These are phyloP conservation scores for Harringtonia aguacate DNA, from an alignment of 2,329 filamentous ascomycete species.

Conservation along the genomic window DNA sequence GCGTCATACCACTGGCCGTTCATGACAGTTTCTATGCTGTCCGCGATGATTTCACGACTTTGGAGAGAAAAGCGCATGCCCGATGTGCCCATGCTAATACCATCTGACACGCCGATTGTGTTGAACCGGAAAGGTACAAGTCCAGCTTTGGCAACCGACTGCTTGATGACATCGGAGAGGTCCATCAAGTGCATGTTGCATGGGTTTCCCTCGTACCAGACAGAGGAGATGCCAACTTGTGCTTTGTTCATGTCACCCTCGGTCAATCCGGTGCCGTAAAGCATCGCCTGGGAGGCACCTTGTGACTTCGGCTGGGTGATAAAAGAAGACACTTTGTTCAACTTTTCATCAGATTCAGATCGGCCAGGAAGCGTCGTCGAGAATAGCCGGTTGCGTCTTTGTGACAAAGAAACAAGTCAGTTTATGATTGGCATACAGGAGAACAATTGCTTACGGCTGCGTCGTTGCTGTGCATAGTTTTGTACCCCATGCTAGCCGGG, in stretches of 20 bases:
- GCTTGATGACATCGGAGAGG: conserved; percentile 64
- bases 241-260: conserved; percentile 90
- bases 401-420: background rate
- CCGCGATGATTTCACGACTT: conserved; percentile 91
- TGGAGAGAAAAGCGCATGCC: conserved; percentile 84
- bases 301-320: conserved; percentile 98
- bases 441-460: background rate
- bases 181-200: conserved; percentile 99
- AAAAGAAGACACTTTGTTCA: conserved; percentile 74
- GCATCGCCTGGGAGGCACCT: conserved; percentile 96
- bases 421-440: no score
- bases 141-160: conserved; percentile 56
- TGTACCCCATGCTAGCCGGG: background rate
- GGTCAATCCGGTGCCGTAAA: conserved; percentile 85
- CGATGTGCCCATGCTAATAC: conserved; percentile 94
- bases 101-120: conserved; percentile 95
- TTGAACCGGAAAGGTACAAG: conserved; percentile 96
- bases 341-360: conserved; percentile 34
- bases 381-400: conserved; percentile 32
- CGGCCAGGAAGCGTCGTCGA: conserved; percentile 37
- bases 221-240: conserved; percentile 93
- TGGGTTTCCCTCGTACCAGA: conserved; percentile 96
- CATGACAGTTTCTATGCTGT: conserved; percentile 99
- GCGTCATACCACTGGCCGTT: conserved; percentile 97
- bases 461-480: conserved; percentile 10